Base-by-base conservation (phyloP, 345 rosid genomes). In the Eucalyptus sp. region DNA sequence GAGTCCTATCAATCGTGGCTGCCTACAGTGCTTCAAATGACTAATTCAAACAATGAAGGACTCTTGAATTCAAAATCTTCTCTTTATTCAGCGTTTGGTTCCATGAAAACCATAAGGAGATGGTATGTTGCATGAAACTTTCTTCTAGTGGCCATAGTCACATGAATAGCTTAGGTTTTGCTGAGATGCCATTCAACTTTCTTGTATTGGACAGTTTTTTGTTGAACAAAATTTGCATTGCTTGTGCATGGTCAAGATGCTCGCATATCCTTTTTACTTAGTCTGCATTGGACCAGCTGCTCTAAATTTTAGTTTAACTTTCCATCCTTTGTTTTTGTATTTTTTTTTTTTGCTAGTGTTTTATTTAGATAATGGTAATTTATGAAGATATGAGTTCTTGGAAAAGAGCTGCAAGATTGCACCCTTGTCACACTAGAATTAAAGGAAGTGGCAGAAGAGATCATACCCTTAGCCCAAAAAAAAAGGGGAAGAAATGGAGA, bases 1-100 rank as follows among this genome's bases (percentile, higher is more conserved):
- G 99, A 98, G 91, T 92, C 98, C 54, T 98, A 97, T 92, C 99
- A 98, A 90, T 94, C 98, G 8, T 98, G 99, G 99, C 94, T 98
- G 90, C 98, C 98, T 49, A 94, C 96, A 54, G 98, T 98, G 88
- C 98, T 98, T 92, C 93, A 94, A 86, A 88, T 92, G 87, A 94
- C 98, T 88, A 89, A 88, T 50, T 64, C 94, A 76, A 88, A 90
- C 87, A 86, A 91, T 37, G 92, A 92, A 85, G 91, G 90, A 90
- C 87, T 90, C 56, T 89, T 92, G 91, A 90, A 94, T 89, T 62
- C 88, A 50, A 84, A 86, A 64, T 76, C 90, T 29, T 89, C 89
- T 88, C 56, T 52, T 88, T 92, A 94, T 89, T 91, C 93, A 31
- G 24, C 89, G 60, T 94, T 96, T 90, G 98, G 97, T 88, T 90